A percentile compares a stretch with the other conserved stretches of the same genome.
Conservation (phyloP, 2,329 filamentous ascomycete species). For the Gnomoniopsis sp. region DNA sequence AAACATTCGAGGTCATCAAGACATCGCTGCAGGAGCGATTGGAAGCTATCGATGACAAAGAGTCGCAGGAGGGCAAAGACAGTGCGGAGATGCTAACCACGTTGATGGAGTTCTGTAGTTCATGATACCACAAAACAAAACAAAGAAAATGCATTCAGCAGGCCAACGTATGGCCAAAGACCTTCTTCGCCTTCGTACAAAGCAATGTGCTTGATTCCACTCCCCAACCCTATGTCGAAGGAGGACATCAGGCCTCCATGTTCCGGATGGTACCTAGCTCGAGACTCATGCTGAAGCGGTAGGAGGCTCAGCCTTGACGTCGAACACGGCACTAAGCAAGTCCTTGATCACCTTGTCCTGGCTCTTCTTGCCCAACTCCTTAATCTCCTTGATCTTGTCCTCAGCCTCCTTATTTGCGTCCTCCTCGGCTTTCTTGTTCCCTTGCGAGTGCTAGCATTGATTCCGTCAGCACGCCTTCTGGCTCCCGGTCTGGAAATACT, state of each 20-base stretch:
- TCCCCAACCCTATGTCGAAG: not conserved
- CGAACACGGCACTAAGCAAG: slow-evolving; percentile 78
- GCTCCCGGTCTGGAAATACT: no score
- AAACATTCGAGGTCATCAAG: slow-evolving; percentile 60
- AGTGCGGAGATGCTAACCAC: slow-evolving; percentile 53
- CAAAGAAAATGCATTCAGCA: slow-evolving; percentile 9
- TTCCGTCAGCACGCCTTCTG: slow-evolving; percentile 15
- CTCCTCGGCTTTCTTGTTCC: slow-evolving; percentile 76
- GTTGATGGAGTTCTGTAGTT: slow-evolving; percentile 46
- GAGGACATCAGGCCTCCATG: not conserved
- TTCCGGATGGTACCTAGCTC: not conserved
- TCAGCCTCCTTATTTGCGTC: slow-evolving; percentile 81
- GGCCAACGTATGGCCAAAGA: not conserved
- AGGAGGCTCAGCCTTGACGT: slow-evolving; percentile 68
- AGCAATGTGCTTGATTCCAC: not conserved
- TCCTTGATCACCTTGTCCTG: slow-evolving; percentile 79
- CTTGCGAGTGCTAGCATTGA: slow-evolving; percentile 73
- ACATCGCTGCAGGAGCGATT: slow-evolving; percentile 63
- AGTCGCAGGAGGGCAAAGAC: slow-evolving; percentile 58
- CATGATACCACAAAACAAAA: slow-evolving; percentile 15
- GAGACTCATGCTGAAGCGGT: slow-evolving; percentile 21
- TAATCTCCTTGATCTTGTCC: slow-evolving; percentile 76
- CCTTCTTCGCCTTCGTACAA: slow-evolving; percentile 4
- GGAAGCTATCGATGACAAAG: slow-evolving; percentile 38
- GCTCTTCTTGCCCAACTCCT: slow-evolving; percentile 73